Conservation (phyloP, 805 yeast genomes). For the Hanseniaspora osmophila region DNA sequence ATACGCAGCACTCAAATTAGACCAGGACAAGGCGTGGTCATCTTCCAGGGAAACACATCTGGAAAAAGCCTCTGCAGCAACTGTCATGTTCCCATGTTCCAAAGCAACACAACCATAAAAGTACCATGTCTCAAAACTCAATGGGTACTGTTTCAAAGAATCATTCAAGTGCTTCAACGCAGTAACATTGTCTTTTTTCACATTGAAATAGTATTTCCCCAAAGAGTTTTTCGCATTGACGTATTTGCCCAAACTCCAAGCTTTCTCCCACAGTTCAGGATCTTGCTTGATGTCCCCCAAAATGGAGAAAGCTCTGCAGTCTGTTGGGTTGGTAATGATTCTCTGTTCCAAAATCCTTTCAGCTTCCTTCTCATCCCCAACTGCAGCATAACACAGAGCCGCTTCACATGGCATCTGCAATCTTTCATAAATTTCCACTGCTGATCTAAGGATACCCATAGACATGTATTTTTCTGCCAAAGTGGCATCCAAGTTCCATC, state of each 20-base stretch:
- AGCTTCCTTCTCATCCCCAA: constrained; percentile 60
- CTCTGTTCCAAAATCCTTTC: constrained; percentile 41
- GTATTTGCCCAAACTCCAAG: constrained; percentile 79
- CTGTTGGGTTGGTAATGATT: constrained; percentile 44
- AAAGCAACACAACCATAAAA: constrained; percentile 84
- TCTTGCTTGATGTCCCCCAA: constrained; percentile 76
- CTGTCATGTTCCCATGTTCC: constrained; percentile 51
- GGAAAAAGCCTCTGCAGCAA: constrained; percentile 85
- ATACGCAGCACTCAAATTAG: constrained; percentile 74
- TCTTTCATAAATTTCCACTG: constrained; percentile 77
- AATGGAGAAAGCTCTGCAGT: constrained; percentile 72
- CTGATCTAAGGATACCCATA: constrained; percentile 72
- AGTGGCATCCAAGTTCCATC: constrained; percentile 69
- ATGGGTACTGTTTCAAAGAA: constrained; percentile 57
- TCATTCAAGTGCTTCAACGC: constrained; percentile 63
- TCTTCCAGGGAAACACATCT: constrained; percentile 81
- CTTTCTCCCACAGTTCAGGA: constrained; percentile 62
- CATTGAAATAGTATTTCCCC: constrained; percentile 50
- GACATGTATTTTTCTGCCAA: constrained; percentile 81
- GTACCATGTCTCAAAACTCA: constrained; percentile 74
- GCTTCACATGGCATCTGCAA: constrained; percentile 64
- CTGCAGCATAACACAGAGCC: constrained; percentile 81
- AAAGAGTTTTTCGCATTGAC: constrained; percentile 77
- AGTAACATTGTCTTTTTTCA: constrained; percentile 32
- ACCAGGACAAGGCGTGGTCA: constrained; percentile 73